These are phyloP conservation scores for Dimocarpus longan DNA, from an alignment of 345 rosid species.

Conservation along the genomic window DNA sequence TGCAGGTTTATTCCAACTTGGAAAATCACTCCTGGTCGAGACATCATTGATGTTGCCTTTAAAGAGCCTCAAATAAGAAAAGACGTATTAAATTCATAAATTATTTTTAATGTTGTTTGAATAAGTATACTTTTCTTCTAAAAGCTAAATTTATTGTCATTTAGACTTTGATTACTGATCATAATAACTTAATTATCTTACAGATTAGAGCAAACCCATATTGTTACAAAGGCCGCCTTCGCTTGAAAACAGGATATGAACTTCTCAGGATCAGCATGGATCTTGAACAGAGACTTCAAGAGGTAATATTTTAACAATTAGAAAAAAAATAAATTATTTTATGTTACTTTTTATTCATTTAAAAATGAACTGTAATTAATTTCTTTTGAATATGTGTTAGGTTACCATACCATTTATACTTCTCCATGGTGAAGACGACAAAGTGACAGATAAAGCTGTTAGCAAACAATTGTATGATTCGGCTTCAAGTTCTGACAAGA, in stretches of 20 bases:
- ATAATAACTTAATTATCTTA: neutral
- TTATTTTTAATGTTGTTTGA: neutral
- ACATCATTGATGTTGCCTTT: constrained; percentile 66
- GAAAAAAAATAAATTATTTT: neutral
- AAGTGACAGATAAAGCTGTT: constrained; percentile 63
- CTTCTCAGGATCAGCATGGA: constrained; percentile 40
- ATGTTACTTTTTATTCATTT: neutral
- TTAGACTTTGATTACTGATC: neutral
- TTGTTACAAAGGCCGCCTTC: constrained; percentile 65
- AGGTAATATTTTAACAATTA: constrained; percentile 24
- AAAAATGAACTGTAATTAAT: neutral
- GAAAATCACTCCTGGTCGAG: constrained; percentile 52
- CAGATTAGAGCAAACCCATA: constrained; percentile 48
- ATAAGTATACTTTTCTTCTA: too few species aligned
- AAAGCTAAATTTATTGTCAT: neutral
- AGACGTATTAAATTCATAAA: constrained; percentile 34
- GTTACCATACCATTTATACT: constrained; percentile 72
- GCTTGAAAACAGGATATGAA: constrained; percentile 58
- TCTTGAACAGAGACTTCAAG: constrained; percentile 45
- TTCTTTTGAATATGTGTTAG: constrained; percentile 17
- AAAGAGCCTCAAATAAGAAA: constrained; percentile 59
- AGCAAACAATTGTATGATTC: constrained; percentile 54
- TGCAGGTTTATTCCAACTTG: constrained; percentile 61
- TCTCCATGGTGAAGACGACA: constrained; percentile 85
- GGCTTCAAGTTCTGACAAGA: constrained; percentile 70